Conservation (phyloP, 108 stramenopile species). For the Pseudonitzschia pungens region DNA sequence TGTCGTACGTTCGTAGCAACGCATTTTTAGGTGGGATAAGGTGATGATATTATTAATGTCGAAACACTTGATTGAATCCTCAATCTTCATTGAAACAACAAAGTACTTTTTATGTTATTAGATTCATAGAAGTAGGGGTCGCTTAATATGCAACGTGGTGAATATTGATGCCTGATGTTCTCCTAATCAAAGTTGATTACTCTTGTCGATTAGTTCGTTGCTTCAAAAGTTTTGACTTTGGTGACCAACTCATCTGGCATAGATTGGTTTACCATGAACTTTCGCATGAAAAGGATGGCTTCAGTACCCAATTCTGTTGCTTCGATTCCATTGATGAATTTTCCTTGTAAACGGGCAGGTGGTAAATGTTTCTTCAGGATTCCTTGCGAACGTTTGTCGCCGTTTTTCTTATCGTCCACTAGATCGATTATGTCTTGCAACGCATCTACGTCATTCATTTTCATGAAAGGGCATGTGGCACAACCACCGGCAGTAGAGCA, state of each 20-base stretch:
- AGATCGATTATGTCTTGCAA: conserved; percentile 75
- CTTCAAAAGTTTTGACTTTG: conserved; percentile 36
- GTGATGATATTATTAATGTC: too few species aligned
- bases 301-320: conserved; percentile 85
- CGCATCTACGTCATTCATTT: conserved; percentile 95
- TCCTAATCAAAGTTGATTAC: neutral
- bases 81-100: too few species aligned
- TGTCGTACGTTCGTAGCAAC: too few species aligned
- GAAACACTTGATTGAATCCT: too few species aligned
- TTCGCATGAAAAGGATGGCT: conserved; percentile 89
- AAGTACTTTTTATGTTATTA: neutral
- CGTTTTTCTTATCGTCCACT: conserved; percentile 27
- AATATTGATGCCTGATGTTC: too few species aligned
- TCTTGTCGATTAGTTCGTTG: neutral
- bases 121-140: neutral
- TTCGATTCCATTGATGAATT: conserved; percentile 64
- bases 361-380: conserved; percentile 52
- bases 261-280: conserved; percentile 73
- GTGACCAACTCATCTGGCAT: conserved; percentile 64
- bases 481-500: conserved; percentile 96
- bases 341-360: conserved; percentile 74
- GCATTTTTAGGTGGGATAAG: too few species aligned
- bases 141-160: neutral
- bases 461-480: conserved; percentile 97
- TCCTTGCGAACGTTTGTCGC: conserved; percentile 6